Evolutionary conservation across 148 eudicot genomes (phyloP), one percentile per base, ranked within the genome.

Genomic region (Selenicereus undatus): DNA sequence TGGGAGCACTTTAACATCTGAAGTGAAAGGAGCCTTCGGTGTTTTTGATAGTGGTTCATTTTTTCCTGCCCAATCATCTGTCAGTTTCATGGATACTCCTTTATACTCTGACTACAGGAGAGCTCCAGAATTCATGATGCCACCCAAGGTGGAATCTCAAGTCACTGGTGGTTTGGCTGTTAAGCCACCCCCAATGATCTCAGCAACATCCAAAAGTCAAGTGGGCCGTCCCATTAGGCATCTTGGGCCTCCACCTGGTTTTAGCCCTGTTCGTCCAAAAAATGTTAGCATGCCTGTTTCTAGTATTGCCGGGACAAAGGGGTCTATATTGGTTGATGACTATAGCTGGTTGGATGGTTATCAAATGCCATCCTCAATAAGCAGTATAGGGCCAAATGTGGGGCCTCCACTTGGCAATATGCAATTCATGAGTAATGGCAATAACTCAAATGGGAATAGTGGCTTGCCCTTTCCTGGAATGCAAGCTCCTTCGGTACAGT

Each of bases 231-330:
- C 91, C 75, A 85, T 86, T 71, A 88, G 93, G 83, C 93, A 91
- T 86, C 85, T 85, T 75, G 93, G 93, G 29, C 93, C 93, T 39
- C 93, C 93, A 45, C 93, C 93, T 60, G 93, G 93, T 77, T 91
- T 91, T 85, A 82, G 73, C 65, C 78, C 83, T 75, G 90, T 88
- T 82, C 91, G 88, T 71, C 76, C 89, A 17, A 91, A 84, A 80
- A 83, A 75, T 66, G 78, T 84, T 27, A 81, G 75, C 81, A 82
- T 73, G 82, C 88, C 88, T 4, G 43, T 85, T 54, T 73, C 88
- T 77, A 82, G 71, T 56, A 39, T 80, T 30, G 83, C 82, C 50
- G 79, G 83, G 66, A 74, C 70, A 51, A 85, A 83, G 79, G 87
- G 86, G 36, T 86, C 84, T 81, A 24, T 82, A 20, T 7, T 69